Base-by-base conservation (phyloP, 2,329 filamentous ascomycete species). In the Ceratocystiopsis sp. region DNA sequence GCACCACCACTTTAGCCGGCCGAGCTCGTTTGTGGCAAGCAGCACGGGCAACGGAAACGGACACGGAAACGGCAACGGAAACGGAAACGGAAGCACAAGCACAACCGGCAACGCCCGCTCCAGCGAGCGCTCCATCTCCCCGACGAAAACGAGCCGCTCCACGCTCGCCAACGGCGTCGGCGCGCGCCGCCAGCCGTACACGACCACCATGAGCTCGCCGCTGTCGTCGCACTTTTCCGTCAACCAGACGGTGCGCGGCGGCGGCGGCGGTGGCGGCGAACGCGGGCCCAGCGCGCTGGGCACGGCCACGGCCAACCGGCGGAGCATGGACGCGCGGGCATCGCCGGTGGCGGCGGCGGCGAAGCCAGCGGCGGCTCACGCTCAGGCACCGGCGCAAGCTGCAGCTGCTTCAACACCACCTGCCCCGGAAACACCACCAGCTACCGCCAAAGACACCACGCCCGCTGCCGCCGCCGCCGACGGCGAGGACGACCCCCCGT, bases 121-220 rank as follows among this genome's bases (percentile, higher is more conserved):
- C n/a, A 71, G 62, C 44, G 69, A 73, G 47, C 64, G 73, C 12
- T 77, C 73, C 3, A 52, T 69, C 3, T 77, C 73, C 3, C 74
- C 75, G 0, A 64, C 52, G 40, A 74, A 71, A 47, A 49, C 58
- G 8, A 54, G 50, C 16, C 57, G 11, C 4, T 14, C 32, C 4
- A 33, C 13, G 4, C 32, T 54, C 50, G 17, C 57, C 59, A 8
- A 55, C 61, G 1, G 57, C 66, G 0, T 45, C 61, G 17, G 50
- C 54, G 63, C 66, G 3, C 59, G 68, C 34, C 66, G 55, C 45
- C 61, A 62, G 43, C 64, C 63, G 0, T 68, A 68, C 43, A 50
- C 50, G 2, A 61, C 43, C 6, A 39, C 44, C 1, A 42, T 45
- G 3, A 45, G 41, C 43, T 48, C 47, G 12, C 47, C 50, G 1